phyloP scores from a whole-genome alignment of 345 rosid species.

The Arabidopsis suecica region DNA sequence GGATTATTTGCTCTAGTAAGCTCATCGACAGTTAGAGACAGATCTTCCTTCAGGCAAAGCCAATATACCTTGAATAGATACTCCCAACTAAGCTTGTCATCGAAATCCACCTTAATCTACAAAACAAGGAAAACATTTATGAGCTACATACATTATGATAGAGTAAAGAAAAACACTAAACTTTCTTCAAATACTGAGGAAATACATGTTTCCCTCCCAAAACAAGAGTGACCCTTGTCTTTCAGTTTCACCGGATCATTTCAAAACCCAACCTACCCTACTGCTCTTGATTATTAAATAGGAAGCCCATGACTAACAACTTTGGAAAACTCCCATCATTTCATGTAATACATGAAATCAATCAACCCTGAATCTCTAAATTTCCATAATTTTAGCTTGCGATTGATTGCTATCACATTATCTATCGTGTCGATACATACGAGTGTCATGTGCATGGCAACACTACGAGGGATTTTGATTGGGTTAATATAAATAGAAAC shows the following conservation, averaged over 20 bases:
- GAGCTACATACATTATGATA: conserved; percentile 3
- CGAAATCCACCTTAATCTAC: conserved; percentile 97
- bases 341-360: not conserved
- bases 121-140: conserved; percentile 25
- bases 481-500: conserved; percentile 4
- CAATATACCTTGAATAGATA: conserved; percentile 96
- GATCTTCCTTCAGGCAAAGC: conserved; percentile 72
- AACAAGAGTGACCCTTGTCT: conserved; percentile 11
- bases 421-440: conserved; percentile 6
- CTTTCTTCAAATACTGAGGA: not conserved
- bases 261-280: conserved; percentile 3
- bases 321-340: conserved; percentile 15
- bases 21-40: conserved; percentile 70
- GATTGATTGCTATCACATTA: conserved; percentile 27
- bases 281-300: conserved; percentile 21
- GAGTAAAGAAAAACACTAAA: not conserved
- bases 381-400: conserved; percentile 1
- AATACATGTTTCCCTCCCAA: conserved; percentile 17
- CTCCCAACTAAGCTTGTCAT: conserved; percentile 96
- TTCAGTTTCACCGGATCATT: not conserved
- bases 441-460: conserved; percentile 30
- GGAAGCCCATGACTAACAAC: conserved; percentile 12
- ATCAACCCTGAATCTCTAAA: conserved; percentile 6
- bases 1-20: conserved; percentile 82
- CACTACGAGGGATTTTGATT: conserved; percentile 1